phyloP scores from a whole-genome alignment of 2,329 filamentous ascomycete species.

The Dactylellina haptotyla region DNA sequence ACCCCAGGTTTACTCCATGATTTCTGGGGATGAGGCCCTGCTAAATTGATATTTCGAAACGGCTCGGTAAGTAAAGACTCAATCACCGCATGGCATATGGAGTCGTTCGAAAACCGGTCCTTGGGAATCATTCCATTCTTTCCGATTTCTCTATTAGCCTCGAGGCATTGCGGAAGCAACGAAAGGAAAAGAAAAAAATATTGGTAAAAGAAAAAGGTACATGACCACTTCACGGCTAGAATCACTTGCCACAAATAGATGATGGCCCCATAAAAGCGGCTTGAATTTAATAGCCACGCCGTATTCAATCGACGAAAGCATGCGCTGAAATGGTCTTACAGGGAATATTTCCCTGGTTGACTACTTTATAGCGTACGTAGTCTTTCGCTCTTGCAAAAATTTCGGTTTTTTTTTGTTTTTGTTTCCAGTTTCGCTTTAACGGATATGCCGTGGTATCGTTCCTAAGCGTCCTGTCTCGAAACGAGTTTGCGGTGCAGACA shows the following conservation, averaged over 20 bases:
- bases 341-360: conserved; percentile 37
- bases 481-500: conserved; percentile 35
- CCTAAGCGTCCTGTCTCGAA: conserved; percentile 41
- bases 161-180: background rate
- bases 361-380: too few species aligned
- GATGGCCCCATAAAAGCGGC: conserved; percentile 29
- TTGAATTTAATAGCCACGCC: conserved; percentile 25
- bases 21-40: conserved; percentile 48
- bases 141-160: conserved; percentile 14
- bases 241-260: conserved; percentile 28
- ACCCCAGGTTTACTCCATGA: conserved; percentile 52
- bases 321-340: conserved; percentile 33
- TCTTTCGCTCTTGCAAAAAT: background rate
- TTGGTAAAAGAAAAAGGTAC: too few species aligned
- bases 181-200: background rate
- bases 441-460: conserved; percentile 46
- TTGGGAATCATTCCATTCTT: conserved; percentile 39
- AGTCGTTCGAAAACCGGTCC: background rate
- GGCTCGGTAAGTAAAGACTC: conserved; percentile 44
- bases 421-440: conserved; percentile 21
- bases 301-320: conserved; percentile 40
- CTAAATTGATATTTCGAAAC: conserved; percentile 30
- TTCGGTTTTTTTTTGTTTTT: conserved; percentile 15
- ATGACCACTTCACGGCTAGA: conserved; percentile 6
- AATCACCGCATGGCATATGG: background rate